Base-by-base conservation (phyloP, 202 grass and related monocot genomes). In the Setaria italica region DNA sequence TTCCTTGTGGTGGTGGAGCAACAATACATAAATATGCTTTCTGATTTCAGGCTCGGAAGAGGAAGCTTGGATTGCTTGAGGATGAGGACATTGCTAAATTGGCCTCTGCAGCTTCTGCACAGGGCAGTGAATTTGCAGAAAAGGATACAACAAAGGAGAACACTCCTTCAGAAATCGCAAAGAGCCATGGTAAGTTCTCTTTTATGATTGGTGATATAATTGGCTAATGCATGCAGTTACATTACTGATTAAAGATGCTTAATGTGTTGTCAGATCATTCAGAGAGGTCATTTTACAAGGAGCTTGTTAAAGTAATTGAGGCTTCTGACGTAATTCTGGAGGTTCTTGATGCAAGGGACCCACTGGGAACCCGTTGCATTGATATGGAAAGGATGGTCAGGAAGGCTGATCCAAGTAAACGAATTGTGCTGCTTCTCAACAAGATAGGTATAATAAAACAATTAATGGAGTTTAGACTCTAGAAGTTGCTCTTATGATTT, bases 231-330 rank as follows among this genome's bases (percentile, higher is more conserved):
- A 32, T 89, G 65, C 74, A 50, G 8, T 66, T 67, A 30, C 46
- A 63, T 72, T 85, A 62, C 68, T 82, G 17, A 54, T 29, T 79
- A 48, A 78, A 67, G 9, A 58, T 84, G 39, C 48, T 54, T 42
- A 51, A 74, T 67, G 11, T 87, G 76, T 84, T n/a, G 14, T 25
- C 62, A 99, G 97, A 93, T 82, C 91, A 99, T 90, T 99, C 94
- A 73, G 97, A 97, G 83, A 96, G 92, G 77, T 85, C 94, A 13
- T 99, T 99, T 83, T 97, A 97, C 78, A 99, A 99, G 87, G 97
- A 99, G 87, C 69, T 99, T 72, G 83, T 94, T 60, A 99, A 99
- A 95, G 97, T 99, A 4, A 93, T 99, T 15, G 94, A 99, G 87
- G 88, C 90, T 77, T 97, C 97, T 0, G 94, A 99, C 67, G 90